phyloP scores from a whole-genome alignment of 331 rosid genomes.

The Arachis monticola region DNA sequence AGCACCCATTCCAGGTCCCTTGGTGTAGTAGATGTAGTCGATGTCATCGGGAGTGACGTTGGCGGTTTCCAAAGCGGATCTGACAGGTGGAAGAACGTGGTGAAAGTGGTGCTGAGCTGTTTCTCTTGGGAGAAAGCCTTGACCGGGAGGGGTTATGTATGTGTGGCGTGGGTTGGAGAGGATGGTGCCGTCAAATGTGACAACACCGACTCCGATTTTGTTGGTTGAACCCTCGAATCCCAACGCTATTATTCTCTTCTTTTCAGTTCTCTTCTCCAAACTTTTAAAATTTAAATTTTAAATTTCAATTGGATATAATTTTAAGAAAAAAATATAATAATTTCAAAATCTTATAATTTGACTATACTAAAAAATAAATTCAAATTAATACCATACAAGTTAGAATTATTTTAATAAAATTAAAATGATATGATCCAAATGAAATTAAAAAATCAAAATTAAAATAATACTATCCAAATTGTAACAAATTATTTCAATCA shows the following conservation, averaged over 20 bases:
- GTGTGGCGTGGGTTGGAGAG: slow-evolving; percentile 94
- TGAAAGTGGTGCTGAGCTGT: slow-evolving; percentile 95
- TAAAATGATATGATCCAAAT: too few species aligned
- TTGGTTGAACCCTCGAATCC: slow-evolving; percentile 98
- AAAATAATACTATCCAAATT: background rate
- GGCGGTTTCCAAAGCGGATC: slow-evolving; percentile 75
- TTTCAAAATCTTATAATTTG: too few species aligned
- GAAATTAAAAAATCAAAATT: too few species aligned
- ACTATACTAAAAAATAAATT: too few species aligned
- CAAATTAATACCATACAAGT: too few species aligned
- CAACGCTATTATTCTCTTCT: slow-evolving; percentile 81
- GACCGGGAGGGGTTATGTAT: slow-evolving; percentile 92
- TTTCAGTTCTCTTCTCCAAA: slow-evolving; percentile 27
- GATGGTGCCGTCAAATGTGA: slow-evolving; percentile 81
- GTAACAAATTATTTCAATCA: background rate
- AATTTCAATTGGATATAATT: too few species aligned
- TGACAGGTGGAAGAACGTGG: slow-evolving; percentile 71
- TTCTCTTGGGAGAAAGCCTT: slow-evolving; percentile 94
- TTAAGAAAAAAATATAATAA: too few species aligned
- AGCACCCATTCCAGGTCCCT: slow-evolving; percentile 98
- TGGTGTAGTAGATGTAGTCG: slow-evolving; percentile 90
- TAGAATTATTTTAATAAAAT: too few species aligned
- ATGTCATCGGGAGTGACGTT: slow-evolving; percentile 65
- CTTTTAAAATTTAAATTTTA: too few species aligned
- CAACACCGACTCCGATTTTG: slow-evolving; percentile 89